phyloP scores from a whole-genome alignment of 306 rosid genomes.

The Cyamopsis tetragonoloba region DNA sequence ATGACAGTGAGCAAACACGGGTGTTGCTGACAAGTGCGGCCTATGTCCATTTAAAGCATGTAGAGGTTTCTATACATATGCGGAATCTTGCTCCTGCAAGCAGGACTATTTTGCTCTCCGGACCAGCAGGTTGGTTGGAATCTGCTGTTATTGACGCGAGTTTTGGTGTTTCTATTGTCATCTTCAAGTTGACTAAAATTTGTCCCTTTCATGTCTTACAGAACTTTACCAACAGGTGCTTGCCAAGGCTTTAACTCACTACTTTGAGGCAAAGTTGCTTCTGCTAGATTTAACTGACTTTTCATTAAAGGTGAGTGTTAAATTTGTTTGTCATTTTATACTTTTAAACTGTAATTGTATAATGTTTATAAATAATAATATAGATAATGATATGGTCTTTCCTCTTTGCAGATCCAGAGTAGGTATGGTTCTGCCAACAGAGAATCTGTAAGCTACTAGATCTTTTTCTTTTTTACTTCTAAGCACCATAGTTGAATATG shows the following conservation, averaged over 20 bases:
- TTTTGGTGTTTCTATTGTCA: constrained; percentile 12
- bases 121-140: constrained; percentile 69
- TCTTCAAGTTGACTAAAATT: not conserved
- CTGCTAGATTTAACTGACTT: constrained; percentile 79
- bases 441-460: constrained; percentile 52
- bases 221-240: constrained; percentile 90
- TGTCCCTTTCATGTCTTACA: constrained; percentile 23
- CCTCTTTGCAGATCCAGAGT: constrained; percentile 61
- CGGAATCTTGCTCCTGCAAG: constrained; percentile 96
- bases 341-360: not conserved
- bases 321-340: not conserved
- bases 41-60: constrained; percentile 80
- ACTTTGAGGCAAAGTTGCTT: constrained; percentile 78
- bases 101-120: constrained; percentile 83
- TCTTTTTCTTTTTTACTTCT: not conserved
- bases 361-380: too few relatives aligned
- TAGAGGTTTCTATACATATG: constrained; percentile 66
- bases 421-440: constrained; percentile 54
- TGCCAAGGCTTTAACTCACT: constrained; percentile 94
- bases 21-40: constrained; percentile 83
- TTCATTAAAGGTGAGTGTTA: constrained; percentile 57
- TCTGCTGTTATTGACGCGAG: not conserved
- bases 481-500: not conserved
- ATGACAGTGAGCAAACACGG: constrained; percentile 80
- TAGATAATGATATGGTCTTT: too few relatives aligned